Conservation (phyloP, 345 rosid species). For the Gossypium australe region DNA sequence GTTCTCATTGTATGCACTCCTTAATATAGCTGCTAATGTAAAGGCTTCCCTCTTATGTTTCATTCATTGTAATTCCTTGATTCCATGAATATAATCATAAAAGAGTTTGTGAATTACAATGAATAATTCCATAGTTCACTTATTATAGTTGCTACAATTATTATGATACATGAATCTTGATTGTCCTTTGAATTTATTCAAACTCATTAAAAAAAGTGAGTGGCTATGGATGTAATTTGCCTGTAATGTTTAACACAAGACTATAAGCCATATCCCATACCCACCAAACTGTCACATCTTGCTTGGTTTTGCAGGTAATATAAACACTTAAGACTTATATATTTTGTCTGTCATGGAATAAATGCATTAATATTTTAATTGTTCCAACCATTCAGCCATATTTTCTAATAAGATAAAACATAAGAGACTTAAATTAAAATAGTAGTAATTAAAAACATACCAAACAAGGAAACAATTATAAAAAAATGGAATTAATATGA, state of each 20-base stretch:
- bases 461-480: not conserved
- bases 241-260: not conserved
- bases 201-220: not conserved
- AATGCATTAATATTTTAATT: not conserved
- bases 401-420: not conserved
- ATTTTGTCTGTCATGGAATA: not conserved
- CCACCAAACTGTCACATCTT: not conserved
- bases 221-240: too few relatives aligned
- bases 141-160: not conserved
- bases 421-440: not conserved
- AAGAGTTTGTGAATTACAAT: not conserved
- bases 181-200: not conserved
- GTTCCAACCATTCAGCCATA: not conserved
- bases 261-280: not conserved
- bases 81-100: not conserved
- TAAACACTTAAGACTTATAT: too few relatives aligned
- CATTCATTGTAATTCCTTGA: not conserved
- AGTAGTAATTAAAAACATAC: not conserved
- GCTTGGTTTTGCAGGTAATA: conserved; percentile 7
- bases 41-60: not conserved
- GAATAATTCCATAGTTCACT: not conserved
- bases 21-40: not conserved
- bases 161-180: not conserved
- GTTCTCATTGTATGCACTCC: not conserved
- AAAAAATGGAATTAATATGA: not conserved